Base-by-base conservation (phyloP, 192 early-diverging fungal species). In the Piromyces finnis region DNA sequence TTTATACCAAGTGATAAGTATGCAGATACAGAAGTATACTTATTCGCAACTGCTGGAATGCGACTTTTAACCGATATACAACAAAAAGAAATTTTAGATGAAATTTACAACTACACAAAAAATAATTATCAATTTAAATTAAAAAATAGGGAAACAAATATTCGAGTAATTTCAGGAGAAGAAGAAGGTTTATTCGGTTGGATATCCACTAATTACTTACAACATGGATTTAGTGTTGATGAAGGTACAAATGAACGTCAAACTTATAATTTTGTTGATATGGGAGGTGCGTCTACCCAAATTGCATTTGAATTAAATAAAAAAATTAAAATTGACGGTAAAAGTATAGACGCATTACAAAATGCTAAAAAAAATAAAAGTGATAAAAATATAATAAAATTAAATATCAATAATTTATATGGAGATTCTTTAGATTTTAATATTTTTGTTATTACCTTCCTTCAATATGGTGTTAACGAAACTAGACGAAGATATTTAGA, bases 31-130 rank as follows among this genome's bases (percentile, higher is more conserved):
- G 96, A 94, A 11, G 88, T 99, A 12, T 94, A 91, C 83, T 82
- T 99, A 28, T 86, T 95, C 30, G 97, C 98, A 17, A 99, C 98
- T 0, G 98, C 96, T 0, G 98, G 98, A 5, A 93, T 99, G 90
- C 90, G 98, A 16, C 87, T 96, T 29, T 83, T 95, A 68, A 68
- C 51, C 2, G 29, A 81, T 82, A 30, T 81, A 83, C 27, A 87
- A 92, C 79, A 99, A 99, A 5, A 68, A 68, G 51, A 26, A 22
- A 68, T 68, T n/a, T 68, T 68, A 68, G 22, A 68, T 68, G 51
- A 68, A 68, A 68, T 68, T n/a, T 68, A 68, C n/a, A 5, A 26
- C 0, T 68, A 68, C 9, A 68, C n/a, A 4, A 68, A 11, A 9
- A 26, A 68, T 68, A 26, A 68, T 9, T 68, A 68, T 68, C 0